Evolutionary conservation across 805 yeast genomes (phyloP).

Genomic region (Phaffomyces opuntiae): DNA sequence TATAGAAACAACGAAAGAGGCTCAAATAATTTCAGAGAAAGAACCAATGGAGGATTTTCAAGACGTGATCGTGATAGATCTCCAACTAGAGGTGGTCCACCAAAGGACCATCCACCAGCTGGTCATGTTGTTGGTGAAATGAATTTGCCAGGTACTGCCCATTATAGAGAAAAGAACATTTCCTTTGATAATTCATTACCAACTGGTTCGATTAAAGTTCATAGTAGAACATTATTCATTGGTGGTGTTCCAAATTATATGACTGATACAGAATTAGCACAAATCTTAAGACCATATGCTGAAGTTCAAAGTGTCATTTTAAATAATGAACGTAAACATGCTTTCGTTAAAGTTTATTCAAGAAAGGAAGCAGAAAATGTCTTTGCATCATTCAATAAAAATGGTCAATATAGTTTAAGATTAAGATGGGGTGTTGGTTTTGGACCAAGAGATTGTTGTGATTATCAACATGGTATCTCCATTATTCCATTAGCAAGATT

Average conservation of each 20-base stretch:
- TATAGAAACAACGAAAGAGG: conserved; percentile 17
- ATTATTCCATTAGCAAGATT: conserved; percentile 80
- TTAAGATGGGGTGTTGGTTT: conserved; percentile 99
- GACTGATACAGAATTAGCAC: conserved; percentile 67
- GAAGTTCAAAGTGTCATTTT: conserved; percentile 87
- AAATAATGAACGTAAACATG: conserved; percentile 87
- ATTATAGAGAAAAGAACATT: conserved; percentile 69
- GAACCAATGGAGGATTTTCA: conserved; percentile 11
- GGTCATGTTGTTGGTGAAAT: conserved; percentile 45
- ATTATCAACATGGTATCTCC: conserved; percentile 85
- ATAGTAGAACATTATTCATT: conserved; percentile 84
- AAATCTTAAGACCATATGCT: conserved; percentile 74
- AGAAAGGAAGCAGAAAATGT: conserved; percentile 88
- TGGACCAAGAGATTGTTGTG: conserved; percentile 98
- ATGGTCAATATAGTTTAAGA: conserved; percentile 57
- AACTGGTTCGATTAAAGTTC: conserved; percentile 72
- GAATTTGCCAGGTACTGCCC: conserved; percentile 66
- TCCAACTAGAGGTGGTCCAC: conserved; percentile 16
- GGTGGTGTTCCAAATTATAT: conserved; percentile 87
- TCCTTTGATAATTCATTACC: conserved; percentile 67
- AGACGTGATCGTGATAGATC: conserved; percentile 25
- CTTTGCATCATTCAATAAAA: conserved; percentile 62
- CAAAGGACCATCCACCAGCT: conserved; percentile 22
- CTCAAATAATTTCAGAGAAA: conserved; percentile 8
- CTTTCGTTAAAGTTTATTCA: conserved; percentile 90